A percentile compares a stretch with the other conserved stretches of the same genome.
phyloP scores from a whole-genome alignment of 805 yeast species.

The Allodekkera sacchari region DNA sequence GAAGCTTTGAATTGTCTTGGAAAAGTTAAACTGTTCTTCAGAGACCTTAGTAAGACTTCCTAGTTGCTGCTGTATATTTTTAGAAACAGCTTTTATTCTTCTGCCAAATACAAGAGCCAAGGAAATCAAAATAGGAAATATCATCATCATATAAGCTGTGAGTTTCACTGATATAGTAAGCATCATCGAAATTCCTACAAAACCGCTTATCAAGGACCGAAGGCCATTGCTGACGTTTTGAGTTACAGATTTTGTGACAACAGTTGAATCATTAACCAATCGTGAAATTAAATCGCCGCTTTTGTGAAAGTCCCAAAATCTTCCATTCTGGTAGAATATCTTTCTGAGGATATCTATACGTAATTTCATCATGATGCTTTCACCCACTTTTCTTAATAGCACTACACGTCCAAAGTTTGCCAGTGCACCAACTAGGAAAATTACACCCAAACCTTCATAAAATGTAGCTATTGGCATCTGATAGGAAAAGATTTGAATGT shows the following conservation, averaged over 20 bases:
- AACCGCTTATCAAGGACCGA: constrained; percentile 71
- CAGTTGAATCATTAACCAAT: constrained; percentile 79
- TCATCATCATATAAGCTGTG: constrained; percentile 69
- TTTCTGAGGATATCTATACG: constrained; percentile 71
- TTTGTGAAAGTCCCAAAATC: constrained; percentile 80
- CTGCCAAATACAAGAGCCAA: constrained; percentile 81
- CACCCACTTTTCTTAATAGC: constrained; percentile 72
- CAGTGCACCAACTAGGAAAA: constrained; percentile 65
- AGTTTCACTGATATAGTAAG: constrained; percentile 73
- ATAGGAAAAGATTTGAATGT: constrained; percentile 23
- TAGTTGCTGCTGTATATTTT: constrained; percentile 71
- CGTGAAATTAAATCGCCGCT: constrained; percentile 91
- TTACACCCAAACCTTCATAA: constrained; percentile 47
- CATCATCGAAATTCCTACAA: constrained; percentile 90
- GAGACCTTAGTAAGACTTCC: constrained; percentile 85
- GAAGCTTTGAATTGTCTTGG: constrained; percentile 83
- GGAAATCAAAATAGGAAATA: constrained; percentile 76
- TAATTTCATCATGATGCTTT: constrained; percentile 75
- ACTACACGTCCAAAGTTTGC: constrained; percentile 81
- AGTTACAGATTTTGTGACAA: constrained; percentile 78
- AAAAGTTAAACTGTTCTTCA: constrained; percentile 82
- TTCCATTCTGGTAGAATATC: constrained; percentile 77
- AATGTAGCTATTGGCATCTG: constrained; percentile 62
- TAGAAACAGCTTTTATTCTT: constrained; percentile 63
- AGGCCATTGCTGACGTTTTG: constrained; percentile 91